Evolutionary conservation across 345 rosid genomes (phyloP).

Genomic region (Erysimum cheiranthoides): DNA sequence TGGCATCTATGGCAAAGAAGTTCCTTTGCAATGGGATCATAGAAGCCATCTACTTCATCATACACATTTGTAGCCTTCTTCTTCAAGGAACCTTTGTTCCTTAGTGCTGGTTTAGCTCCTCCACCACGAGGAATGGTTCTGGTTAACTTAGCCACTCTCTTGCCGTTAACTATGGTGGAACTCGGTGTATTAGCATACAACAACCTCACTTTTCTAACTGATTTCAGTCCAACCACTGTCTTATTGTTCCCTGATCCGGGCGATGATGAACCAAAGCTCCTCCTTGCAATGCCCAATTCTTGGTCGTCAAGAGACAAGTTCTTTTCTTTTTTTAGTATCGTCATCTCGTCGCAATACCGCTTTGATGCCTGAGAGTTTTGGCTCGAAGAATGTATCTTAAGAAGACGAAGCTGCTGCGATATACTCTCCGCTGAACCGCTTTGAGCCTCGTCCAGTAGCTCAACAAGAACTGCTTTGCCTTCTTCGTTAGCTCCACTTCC

Average conservation of each 20-base stretch:
- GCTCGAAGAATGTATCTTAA: constrained; percentile 53
- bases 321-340: constrained; percentile 15
- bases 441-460: constrained; percentile 62
- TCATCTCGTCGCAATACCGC: constrained; percentile 35
- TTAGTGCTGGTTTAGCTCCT: constrained; percentile 59
- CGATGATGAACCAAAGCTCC: constrained; percentile 43
- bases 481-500: constrained; percentile 54
- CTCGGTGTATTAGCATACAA: constrained; percentile 51
- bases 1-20: constrained; percentile 89
- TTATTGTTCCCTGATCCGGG: constrained; percentile 53
- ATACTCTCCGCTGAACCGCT: constrained; percentile 48
- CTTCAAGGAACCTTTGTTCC: constrained; percentile 62
- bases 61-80: constrained; percentile 57
- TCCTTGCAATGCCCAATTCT: constrained; percentile 38
- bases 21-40: constrained; percentile 54
- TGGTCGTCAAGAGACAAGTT: constrained; percentile 46
- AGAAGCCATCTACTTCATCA: constrained; percentile 50
- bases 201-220: constrained; percentile 58
- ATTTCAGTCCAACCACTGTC: constrained; percentile 56
- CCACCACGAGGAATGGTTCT: constrained; percentile 57
- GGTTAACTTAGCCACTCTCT: constrained; percentile 61
- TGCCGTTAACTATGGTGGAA: constrained; percentile 55
- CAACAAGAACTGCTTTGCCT: constrained; percentile 59
- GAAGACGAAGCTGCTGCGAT: constrained; percentile 52
- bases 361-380: constrained; percentile 55